A percentile compares a stretch with the other conserved stretches of the same genome.
Evolutionary conservation across 805 yeast species (phyloP).

Genomic region (Starmerella kuoi): DNA sequence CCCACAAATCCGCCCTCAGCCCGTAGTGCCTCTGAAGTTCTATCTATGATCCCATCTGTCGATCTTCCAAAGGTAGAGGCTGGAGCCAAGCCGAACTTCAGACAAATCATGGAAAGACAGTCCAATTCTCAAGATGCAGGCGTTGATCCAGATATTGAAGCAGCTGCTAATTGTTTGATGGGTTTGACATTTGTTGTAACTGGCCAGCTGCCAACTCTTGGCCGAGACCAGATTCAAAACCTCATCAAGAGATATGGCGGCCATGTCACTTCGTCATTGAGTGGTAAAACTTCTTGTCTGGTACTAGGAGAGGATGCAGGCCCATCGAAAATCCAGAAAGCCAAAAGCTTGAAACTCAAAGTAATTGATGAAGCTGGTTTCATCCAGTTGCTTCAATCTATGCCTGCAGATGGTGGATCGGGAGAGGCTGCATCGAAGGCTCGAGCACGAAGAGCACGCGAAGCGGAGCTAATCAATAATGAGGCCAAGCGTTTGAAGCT

Average conservation of each 20-base stretch:
- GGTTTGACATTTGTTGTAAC: constrained; percentile 92
- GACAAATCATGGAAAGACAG: constrained; percentile 40
- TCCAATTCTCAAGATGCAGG: constrained; percentile 10
- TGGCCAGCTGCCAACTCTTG: constrained; percentile 69
- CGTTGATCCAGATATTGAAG: constrained; percentile 36
- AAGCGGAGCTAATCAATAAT: constrained; percentile 30
- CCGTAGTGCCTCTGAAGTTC: constrained; percentile 39
- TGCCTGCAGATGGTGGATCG: constrained; percentile 89
- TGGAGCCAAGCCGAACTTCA: constrained; percentile 41
- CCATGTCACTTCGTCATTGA: constrained; percentile 66
- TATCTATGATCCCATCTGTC: constrained; percentile 62
- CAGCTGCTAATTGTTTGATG: constrained; percentile 72
- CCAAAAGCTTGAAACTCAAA: constrained; percentile 58
- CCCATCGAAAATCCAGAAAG: constrained; percentile 79
- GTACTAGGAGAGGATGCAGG: constrained; percentile 96
- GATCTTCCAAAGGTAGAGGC: constrained; percentile 42
- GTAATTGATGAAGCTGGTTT: constrained; percentile 84
- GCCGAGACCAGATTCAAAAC: constrained; percentile 61
- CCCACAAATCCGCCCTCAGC: neutral
- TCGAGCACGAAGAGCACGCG: constrained; percentile 49
- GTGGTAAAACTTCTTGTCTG: constrained; percentile 74
- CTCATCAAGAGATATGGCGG: constrained; percentile 84
- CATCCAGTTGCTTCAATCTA: constrained; percentile 50
- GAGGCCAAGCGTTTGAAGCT: constrained; percentile 19
- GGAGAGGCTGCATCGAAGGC: constrained; percentile 62